Base-by-base conservation (phyloP, 768 basidiomycete genomes). In the Pulveroboletus sp. region DNA sequence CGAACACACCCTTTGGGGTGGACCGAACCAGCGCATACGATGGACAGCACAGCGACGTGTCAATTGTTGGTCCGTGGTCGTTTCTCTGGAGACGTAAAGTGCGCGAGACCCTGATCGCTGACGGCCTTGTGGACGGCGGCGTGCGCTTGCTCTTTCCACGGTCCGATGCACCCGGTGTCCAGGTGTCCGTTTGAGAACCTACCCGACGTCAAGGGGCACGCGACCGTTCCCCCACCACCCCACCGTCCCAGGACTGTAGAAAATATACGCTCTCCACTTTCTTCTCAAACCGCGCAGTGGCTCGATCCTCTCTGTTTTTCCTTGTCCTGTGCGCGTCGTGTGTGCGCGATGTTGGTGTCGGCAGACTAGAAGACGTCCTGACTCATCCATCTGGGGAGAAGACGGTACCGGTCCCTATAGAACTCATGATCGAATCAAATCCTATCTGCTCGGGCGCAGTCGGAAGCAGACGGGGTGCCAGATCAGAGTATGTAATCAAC, bases 171-270 rank as follows among this genome's bases (percentile, higher is more conserved):
- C n/a, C n/a, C n/a, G n/a, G n/a, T n/a, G n/a, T n/a, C n/a, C n/a
- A n/a, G n/a, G n/a, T 63, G 0, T 57, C 65, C 3, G 56, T 70
- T 70, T 3, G 65, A 69, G 26, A 75, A 75, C 42, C 24, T 74
- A 5, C 51, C 57, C 3, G 69, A 78, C 32, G 61, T 64, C 5
- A 60, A 56, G 37, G 76, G 76, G 11, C 77, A 76, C 42, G 71
- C 70, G 2, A 76, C 71, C 10, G 7, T 76, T 73, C 52, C 12
- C 69, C 31, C 66, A 63, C 24, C 78, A 79, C 51, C 75, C 78
- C 1, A 72, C 69, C 6, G 69, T 71, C 9, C 57, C 67, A 4
- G 61, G 67, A 12, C 58, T 74, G n/a, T 80, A 72, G 65, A 76
- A 69, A 57, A 62, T 76, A 75, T 77, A 47, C 9, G 50, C 49